Conservation (phyloP, 345 rosid species). For the Hibiscus tridactylites region DNA sequence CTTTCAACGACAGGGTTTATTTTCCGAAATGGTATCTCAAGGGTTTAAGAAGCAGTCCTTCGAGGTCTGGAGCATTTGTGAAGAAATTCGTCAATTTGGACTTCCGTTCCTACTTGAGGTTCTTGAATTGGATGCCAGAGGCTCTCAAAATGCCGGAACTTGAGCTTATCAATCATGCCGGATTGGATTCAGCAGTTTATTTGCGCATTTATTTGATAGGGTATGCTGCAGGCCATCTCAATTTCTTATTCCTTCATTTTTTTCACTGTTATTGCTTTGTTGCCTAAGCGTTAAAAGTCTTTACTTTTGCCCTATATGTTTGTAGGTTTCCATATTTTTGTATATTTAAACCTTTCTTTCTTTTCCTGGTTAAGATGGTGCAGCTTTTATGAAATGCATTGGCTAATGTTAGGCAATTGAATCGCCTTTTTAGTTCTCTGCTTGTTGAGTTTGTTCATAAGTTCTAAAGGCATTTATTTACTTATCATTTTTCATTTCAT, state of each 20-base stretch:
- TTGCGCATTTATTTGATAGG: conserved; percentile 89
- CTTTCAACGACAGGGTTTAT: conserved; percentile 91
- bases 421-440: too few relatives aligned
- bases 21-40: conserved; percentile 95
- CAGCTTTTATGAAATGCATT: too few relatives aligned
- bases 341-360: too few relatives aligned
- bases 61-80: conserved; percentile 45
- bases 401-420: too few relatives aligned
- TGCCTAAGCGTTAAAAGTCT: background rate
- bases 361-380: too few relatives aligned
- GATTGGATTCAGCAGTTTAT: conserved; percentile 89
- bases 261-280: background rate
- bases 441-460: background rate
- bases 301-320: background rate
- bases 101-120: conserved; percentile 51
- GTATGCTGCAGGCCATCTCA: conserved; percentile 22
- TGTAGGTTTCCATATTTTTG: too few relatives aligned
- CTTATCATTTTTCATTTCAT: background rate
- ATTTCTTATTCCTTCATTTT: background rate
- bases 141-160: conserved; percentile 93
- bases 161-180: conserved; percentile 95
- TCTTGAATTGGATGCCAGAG: conserved; percentile 89
- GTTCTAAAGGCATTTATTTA: background rate
- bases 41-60: conserved; percentile 68
- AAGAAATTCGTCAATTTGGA: conserved; percentile 69